These are phyloP conservation scores for Tetrahymena malaccensis DNA, from an alignment of 73 alveolate species.

Conservation along the genomic window DNA sequence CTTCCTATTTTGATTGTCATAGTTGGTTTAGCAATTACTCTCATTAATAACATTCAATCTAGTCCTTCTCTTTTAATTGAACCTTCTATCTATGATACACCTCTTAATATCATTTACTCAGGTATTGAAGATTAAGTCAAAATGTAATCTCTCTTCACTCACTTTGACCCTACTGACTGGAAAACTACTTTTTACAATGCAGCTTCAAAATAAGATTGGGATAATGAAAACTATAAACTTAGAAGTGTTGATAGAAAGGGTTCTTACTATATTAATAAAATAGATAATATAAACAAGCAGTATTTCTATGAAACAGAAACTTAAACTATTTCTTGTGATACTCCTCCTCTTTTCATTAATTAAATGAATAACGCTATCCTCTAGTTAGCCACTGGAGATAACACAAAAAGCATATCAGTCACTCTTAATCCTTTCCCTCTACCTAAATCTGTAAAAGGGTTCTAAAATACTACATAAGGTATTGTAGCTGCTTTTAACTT, in stretches of 20 bases:
- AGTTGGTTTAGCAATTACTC: constrained; percentile 46
- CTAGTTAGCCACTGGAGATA: not conserved
- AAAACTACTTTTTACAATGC: not conserved
- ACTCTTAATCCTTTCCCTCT: constrained; percentile 10
- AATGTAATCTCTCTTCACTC: not conserved
- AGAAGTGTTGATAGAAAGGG: not conserved
- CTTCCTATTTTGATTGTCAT: constrained; percentile 53
- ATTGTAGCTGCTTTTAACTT: constrained; percentile 49
- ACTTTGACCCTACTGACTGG: not conserved
- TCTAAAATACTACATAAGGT: constrained; percentile 14
- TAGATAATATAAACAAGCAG: not conserved
- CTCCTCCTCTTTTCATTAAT: constrained; percentile 10
- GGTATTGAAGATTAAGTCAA: not conserved
- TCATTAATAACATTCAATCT: constrained; percentile 27
- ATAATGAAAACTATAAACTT: not conserved
- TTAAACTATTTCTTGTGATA: constrained; percentile 4
- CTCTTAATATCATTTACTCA: not conserved
- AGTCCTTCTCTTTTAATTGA: constrained; percentile 28
- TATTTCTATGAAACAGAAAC: not conserved
- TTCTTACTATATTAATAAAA: not conserved
- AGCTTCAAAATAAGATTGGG: not conserved
- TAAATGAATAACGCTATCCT: constrained; percentile 33
- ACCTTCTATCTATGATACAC: not conserved
- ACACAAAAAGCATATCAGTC: not conserved
- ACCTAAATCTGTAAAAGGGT: constrained; percentile 17